Percentiles rank a stretch among this genome's conserved stretches.
These are phyloP conservation scores for Axilococcus clingmanii DNA, from an alignment of 139 green algal genomes.

Conservation along the genomic window DNA sequence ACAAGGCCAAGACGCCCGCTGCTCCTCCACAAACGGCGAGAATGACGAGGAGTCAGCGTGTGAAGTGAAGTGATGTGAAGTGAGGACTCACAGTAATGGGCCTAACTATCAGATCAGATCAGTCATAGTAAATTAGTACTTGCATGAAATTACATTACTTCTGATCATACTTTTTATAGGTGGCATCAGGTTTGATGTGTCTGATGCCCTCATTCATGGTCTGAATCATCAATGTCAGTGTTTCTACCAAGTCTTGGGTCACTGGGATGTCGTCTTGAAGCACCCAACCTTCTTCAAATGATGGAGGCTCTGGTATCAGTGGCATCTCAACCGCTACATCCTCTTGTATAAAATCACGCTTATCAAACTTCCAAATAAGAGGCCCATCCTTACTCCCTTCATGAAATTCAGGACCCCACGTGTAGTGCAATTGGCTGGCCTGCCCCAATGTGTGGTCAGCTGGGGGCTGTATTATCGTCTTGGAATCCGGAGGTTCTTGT, in stretches of 20 bases:
- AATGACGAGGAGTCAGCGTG: no score
- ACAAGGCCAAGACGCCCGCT: no score
- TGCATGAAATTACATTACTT: not conserved
- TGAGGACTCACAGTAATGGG: no score
- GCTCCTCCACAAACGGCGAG: no score
- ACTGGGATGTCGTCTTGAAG: conserved; percentile 44
- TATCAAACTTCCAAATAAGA: conserved; percentile 61
- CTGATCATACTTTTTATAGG: no score
- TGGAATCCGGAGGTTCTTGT: conserved; percentile 35
- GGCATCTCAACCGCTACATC: conserved; percentile 24
- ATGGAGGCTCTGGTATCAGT: conserved; percentile 28
- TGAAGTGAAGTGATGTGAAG: no score
- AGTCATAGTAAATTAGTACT: no score
- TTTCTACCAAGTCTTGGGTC: conserved; percentile 31
- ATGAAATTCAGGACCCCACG: conserved; percentile 50
- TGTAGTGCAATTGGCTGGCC: conserved; percentile 72
- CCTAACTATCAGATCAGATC: no score
- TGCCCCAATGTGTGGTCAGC: conserved; percentile 52
- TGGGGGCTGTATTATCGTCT: conserved; percentile 72
- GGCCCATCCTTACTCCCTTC: conserved; percentile 22
- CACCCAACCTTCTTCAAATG: conserved; percentile 24
- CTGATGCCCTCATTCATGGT: conserved; percentile 25
- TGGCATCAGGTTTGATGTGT: not conserved
- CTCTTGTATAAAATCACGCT: conserved; percentile 30
- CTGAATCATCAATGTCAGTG: conserved; percentile 31